Percentiles rank a stretch among this genome's conserved stretches.
These are phyloP conservation scores for Phlyctochytrium arcticum DNA, from an alignment of 192 early-diverging fungal genomes.

Conservation along the genomic window DNA sequence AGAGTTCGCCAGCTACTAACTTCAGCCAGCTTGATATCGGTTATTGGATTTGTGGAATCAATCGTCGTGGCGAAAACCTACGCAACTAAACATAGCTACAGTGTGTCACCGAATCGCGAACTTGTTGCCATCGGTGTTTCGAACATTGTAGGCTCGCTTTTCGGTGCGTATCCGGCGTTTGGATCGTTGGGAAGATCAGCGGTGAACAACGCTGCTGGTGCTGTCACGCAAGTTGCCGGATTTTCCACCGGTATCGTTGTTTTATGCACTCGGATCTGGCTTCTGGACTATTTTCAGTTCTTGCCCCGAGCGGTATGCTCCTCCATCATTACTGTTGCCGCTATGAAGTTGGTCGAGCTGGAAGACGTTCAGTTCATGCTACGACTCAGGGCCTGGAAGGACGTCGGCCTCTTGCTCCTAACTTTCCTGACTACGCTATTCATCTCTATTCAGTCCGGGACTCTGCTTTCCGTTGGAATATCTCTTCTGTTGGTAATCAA, in stretches of 20 bases:
- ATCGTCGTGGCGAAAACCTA: constrained; percentile 93
- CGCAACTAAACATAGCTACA: constrained; percentile 85
- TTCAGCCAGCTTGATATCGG: constrained; percentile 82
- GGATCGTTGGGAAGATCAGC: constrained; percentile 89
- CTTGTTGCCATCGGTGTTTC: constrained; percentile 91
- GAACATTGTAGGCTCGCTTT: constrained; percentile 79
- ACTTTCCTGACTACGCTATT: constrained; percentile 90
- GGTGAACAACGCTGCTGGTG: constrained; percentile 91
- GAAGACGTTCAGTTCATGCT: constrained; percentile 51
- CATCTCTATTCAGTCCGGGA: constrained; percentile 89
- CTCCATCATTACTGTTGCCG: constrained; percentile 51
- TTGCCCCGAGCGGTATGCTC: constrained; percentile 74
- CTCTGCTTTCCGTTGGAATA: constrained; percentile 81
- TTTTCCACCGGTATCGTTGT: constrained; percentile 76
- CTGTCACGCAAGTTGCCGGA: constrained; percentile 82
- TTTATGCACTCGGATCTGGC: constrained; percentile 70
- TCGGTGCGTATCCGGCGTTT: constrained; percentile 76
- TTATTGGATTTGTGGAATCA: constrained; percentile 97
- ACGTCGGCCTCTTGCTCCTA: constrained; percentile 75
- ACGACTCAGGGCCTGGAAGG: constrained; percentile 53
- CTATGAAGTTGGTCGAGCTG: constrained; percentile 46
- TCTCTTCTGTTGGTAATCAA: constrained; percentile 90
- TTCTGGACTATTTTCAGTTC: constrained; percentile 80
- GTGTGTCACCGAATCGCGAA: constrained; percentile 92
- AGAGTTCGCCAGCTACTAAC: constrained; percentile 69